Evolutionary conservation across 768 basidiomycete genomes (phyloP).

Genomic region (Mycena vulgaris): DNA sequence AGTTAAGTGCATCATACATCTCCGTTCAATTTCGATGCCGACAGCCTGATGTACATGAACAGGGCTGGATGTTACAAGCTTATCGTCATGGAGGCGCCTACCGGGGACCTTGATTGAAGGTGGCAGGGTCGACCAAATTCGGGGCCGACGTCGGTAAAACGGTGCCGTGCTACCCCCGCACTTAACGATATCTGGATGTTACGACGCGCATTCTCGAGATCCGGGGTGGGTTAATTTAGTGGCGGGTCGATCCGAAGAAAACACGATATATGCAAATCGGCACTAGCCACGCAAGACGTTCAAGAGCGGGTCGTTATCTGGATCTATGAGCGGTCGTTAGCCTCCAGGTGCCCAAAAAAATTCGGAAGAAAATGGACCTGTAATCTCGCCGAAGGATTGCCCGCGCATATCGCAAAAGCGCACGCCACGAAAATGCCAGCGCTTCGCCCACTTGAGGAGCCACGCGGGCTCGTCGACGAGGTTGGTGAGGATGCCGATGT

Average conservation of each 20-base stretch:
- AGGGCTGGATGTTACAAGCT: no score
- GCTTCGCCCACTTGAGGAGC: slow-evolving; percentile 41
- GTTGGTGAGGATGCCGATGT: slow-evolving; percentile 52
- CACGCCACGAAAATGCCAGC: slow-evolving; percentile 28
- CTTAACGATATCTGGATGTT: no score
- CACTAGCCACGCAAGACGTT: slow-evolving; percentile 21
- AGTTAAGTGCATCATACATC: no score
- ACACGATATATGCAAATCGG: neutral
- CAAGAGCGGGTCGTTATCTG: slow-evolving; percentile 24
- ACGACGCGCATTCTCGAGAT: no score
- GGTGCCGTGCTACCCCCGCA: no score
- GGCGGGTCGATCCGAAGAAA: neutral
- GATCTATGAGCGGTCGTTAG: slow-evolving; percentile 17
- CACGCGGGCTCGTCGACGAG: slow-evolving; percentile 46
- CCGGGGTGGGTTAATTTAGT: no score
- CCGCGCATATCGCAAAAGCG: slow-evolving; percentile 32
- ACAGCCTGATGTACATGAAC: slow-evolving; percentile 8
- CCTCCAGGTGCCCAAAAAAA: neutral
- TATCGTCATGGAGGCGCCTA: neutral
- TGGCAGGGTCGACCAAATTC: no score
- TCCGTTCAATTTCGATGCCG: slow-evolving; percentile 6
- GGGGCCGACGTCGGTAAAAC: no score
- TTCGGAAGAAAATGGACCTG: slow-evolving; percentile 4
- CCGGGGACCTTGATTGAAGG: neutral
- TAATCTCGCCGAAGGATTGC: slow-evolving; percentile 10